Evolutionary conservation across 2,329 filamentous ascomycete species (phyloP), one percentile per base, ranked within the genome.

Genomic region (Sporothrix phasma): DNA sequence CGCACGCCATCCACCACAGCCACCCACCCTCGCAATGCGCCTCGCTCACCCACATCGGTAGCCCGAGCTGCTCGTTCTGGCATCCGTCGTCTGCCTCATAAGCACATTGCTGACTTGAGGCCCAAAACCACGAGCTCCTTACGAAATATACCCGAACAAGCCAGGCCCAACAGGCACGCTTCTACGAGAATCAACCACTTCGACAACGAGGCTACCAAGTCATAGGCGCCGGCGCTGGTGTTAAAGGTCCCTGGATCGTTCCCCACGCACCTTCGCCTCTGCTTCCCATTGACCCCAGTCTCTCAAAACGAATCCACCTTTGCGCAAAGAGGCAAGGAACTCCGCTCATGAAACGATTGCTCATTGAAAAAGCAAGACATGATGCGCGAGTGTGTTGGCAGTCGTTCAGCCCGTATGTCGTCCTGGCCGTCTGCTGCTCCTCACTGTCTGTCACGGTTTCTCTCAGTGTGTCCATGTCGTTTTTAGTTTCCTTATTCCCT

Each of bases 331-430:
- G 22, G 47, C 43, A 49, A 49, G 45, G 22, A 61, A 37, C 19
- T 49, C 59, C 59, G 19, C 59, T 43, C 24, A 37, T 49, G 59
- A 61, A 61, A 53, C 46, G 51, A 43, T n/a, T 43, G 17, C 22
- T 15, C 39, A 31, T 22, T 24, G 22, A 31, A 26, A 26, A 61
- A 45, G 31, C 43, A 61, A 49, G n/a, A 39, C 58, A 37, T 19
- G 29, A n/a, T 11, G 26, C 24, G 26, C 26, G 41, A 5, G 47
- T 24, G 10, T 29, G n/a, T 6, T 31, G 24, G 31, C 39, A 24
- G 51, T 54, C 22, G 3, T 29, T 47, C 26, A 34, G 29, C 24
- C 11, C 46, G 58, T 15, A 22, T 37, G 43, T n/a, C 39, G 56
- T 22, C 29, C 58, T 19, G 58, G 22, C 19, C 26, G 19, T 53